Conservation (phyloP, 768 basidiomycete species). For the Kwoniella sp. region DNA sequence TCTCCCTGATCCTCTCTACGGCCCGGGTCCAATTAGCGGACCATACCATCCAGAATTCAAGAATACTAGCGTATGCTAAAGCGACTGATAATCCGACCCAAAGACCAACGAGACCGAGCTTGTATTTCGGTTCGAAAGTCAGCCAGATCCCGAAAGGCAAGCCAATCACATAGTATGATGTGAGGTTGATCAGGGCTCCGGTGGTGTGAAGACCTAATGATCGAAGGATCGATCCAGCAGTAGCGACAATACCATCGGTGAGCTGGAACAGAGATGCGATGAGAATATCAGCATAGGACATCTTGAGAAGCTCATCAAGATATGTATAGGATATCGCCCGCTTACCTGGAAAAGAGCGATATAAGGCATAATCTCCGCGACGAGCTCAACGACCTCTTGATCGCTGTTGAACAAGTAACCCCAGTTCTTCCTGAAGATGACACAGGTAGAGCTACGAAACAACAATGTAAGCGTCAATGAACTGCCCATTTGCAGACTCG, state of each 20-base stretch:
- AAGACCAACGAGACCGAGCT: conserved; percentile 69
- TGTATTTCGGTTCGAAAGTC: conserved; percentile 66
- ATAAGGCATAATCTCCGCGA: conserved; percentile 71
- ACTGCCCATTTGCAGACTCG: neutral
- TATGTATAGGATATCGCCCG: neutral
- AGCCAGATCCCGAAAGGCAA: conserved; percentile 74
- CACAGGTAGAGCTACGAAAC: conserved; percentile 23
- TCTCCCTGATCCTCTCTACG: conserved; percentile 45
- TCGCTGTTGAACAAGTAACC: conserved; percentile 74
- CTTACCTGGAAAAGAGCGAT: conserved; percentile 61
- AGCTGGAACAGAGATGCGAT: conserved; percentile 63
- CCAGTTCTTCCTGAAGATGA: conserved; percentile 67
- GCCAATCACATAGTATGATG: conserved; percentile 78
- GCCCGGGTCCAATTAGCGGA: conserved; percentile 46
- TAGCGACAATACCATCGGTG: conserved; percentile 73
- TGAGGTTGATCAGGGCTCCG: conserved; percentile 78
- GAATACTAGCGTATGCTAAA: conserved; percentile 38
- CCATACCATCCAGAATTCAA: conserved; percentile 44
- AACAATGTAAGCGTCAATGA: too few relatives aligned
- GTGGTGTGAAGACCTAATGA: conserved; percentile 75
- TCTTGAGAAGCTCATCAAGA: neutral
- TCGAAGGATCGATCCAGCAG: conserved; percentile 76
- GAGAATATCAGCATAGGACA: neutral
- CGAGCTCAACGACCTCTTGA: conserved; percentile 63
- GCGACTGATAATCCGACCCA: conserved; percentile 72